Base-by-base conservation (phyloP, 768 basidiomycete genomes). In the Trametes meyenii region DNA sequence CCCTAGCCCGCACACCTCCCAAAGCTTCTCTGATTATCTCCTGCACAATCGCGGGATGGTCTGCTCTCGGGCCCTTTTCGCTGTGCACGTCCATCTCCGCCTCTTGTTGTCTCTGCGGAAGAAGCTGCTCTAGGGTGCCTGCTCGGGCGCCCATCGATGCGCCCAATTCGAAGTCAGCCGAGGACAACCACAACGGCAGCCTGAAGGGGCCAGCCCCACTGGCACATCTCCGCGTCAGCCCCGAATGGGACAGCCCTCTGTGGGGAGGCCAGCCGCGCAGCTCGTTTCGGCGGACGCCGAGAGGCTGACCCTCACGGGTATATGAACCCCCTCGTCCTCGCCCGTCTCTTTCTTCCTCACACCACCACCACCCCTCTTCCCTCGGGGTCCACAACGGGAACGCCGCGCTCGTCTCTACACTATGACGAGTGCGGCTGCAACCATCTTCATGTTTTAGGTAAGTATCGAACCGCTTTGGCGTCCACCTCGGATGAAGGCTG, bases 1-100 rank as follows among this genome's bases (percentile, higher is more conserved):
- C 8, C 29, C 29, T 8, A 33, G 29, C 29, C 29, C 29, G 29
- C 29, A 33, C 29, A 33, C 19, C 23, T 13, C 5, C 23, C 23
- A 29, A 36, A 26, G 54, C 54, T 55, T 55, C 54, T 55, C 54
- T 55, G 54, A 55, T 55, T 55, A 55, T 55, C 54, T 29, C n/a
- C 2, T 26, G 23, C 33, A 23, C 54, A n/a, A 55, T 55, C 54
- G 54, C 54, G 43, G 54, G 35, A 55, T 33, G 29, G 33, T n/a
- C 16, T 14, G 17, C n/a, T 26, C 17, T 54, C 40, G 40, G 24
- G n/a, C 23, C 13, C 51, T 26, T 43, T 26, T n/a, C 11, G 19
- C 29, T 33, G 29, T 33, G 29, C 29, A 33, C 40, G 7, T 10
- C 19, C 39, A n/a, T 26, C 40, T 19, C 40, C 52, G 29, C 29